Base-by-base conservation (phyloP, 176 grass and related monocot species). In the Aegilops sharonensis region DNA sequence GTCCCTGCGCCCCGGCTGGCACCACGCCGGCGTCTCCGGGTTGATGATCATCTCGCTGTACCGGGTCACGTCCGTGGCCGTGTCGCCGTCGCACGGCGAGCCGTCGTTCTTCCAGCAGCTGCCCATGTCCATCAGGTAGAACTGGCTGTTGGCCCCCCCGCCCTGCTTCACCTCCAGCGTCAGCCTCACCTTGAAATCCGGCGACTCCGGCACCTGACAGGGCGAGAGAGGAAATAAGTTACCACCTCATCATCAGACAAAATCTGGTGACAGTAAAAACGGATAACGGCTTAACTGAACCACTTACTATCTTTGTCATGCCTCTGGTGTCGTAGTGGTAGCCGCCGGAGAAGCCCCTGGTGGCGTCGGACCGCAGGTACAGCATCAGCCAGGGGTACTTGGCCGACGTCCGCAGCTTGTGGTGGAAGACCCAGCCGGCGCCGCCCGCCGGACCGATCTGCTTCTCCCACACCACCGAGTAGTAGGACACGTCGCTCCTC, bases 41-140 rank as follows among this genome's bases (percentile, higher is more conserved):
- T 98, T 98, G 79, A 98, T 93, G 85, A 98, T 93, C 95, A 98
- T 98, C 89, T 98, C 95, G 85, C 89, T 93, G 89, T 98, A 98
- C 36, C 95, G 91, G 0, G 95, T 98, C 64, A 98, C 95, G 66
- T 98, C 93, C 4, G 88, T 93, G 25, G 83, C 15, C 8, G 80
- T 79, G 69, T 98, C 91, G 52, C 95, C 95, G 54, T 98, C 91
- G 83, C 95, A 98, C 13, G 93, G 64, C 0, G 48, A 9, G 5
- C 95, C 95, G 52, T 79, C 89, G 93, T 98, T 98, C 89, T 98
- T 98, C 95, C 95, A 98, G 81, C 95, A 98, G 86, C 93, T 90
- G 20, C 95, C 95, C 93, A 98, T 98, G 89, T 98, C 95, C 85
- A 98, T 83, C 31, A 98, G 85, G 80, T 98, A 98, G 83, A 98